Percentiles rank a stretch among this genome's conserved stretches.
These are phyloP conservation scores for Boletus pseudopeckii DNA, from an alignment of 768 basidiomycete species.

Conservation along the genomic window DNA sequence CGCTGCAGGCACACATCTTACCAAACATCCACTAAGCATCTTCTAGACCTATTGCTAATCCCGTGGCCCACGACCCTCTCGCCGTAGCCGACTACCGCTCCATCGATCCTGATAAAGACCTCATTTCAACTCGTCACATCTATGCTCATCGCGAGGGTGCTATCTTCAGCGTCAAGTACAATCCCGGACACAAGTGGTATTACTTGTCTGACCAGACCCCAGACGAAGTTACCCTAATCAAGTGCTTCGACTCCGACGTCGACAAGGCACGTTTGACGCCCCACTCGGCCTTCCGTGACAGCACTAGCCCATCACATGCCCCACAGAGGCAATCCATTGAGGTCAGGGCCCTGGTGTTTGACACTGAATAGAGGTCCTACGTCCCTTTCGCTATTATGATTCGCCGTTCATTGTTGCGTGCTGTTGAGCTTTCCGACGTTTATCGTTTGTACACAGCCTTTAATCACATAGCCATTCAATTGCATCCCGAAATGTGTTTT, in stretches of 20 bases:
- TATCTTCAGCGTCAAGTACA: constrained; percentile 36
- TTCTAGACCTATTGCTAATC: constrained; percentile 35
- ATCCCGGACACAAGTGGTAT: constrained; percentile 38
- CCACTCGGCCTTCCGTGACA: constrained; percentile 41
- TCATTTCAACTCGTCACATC: constrained; percentile 36
- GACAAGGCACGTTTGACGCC: constrained; percentile 41
- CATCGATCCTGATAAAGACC: constrained; percentile 35
- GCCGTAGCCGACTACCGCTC: constrained; percentile 40
- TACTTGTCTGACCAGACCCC: constrained; percentile 39
- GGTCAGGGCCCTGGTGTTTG: constrained; percentile 42
- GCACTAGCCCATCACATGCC: constrained; percentile 31
- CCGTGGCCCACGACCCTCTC: constrained; percentile 40
- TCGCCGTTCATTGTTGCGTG: background rate
- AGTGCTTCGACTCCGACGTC: constrained; percentile 43
- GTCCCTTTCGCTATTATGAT: background rate
- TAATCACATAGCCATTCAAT: background rate
- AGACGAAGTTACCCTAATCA: constrained; percentile 42
- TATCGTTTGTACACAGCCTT: background rate
- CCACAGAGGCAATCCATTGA: constrained; percentile 44
- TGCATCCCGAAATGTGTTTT: background rate
- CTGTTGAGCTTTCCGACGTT: background rate
- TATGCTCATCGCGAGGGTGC: constrained; percentile 34
- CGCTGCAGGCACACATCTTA: background rate
- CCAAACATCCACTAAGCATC: background rate
- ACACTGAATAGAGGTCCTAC: constrained; percentile 28